Evolutionary conservation across 1,284 basidiomycete species (phyloP).

Genomic region (Athelia sp.): DNA sequence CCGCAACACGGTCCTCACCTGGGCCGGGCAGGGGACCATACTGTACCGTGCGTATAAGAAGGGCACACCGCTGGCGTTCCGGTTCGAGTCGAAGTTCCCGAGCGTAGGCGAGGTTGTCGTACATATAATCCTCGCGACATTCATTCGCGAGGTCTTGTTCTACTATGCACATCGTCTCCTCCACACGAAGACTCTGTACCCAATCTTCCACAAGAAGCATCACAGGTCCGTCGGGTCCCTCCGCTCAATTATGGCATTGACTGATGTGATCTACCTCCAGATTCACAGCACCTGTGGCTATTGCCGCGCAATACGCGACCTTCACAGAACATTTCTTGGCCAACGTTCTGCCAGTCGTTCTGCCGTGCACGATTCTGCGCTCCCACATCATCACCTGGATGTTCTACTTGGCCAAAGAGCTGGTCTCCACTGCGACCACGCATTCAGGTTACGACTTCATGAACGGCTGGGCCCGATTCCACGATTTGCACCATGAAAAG

Average conservation of each 20-base stretch:
- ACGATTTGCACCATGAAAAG: constrained; percentile 1
- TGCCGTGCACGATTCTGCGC: neutral
- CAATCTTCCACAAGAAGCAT: neutral
- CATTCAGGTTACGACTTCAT: neutral
- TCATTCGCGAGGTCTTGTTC: neutral
- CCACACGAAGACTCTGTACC: neutral
- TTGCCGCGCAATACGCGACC: neutral
- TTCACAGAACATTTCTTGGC: neutral
- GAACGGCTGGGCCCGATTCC: neutral
- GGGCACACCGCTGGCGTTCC: neutral
- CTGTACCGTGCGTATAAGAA: neutral
- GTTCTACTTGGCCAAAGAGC: neutral
- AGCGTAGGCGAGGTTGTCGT: neutral
- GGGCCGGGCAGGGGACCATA: neutral
- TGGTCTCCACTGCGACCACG: neutral
- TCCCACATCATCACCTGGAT: neutral
- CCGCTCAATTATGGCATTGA: no score
- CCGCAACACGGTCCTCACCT: neutral
- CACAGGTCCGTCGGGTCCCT: neutral
- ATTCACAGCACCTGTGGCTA: neutral
- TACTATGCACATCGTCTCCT: neutral
- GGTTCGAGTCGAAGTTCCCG: neutral
- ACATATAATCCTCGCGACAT: neutral
- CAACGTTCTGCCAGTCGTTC: neutral
- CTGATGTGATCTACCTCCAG: no score